phyloP scores from a whole-genome alignment of 768 basidiomycete species.

The Lanmaoa rubissima region DNA sequence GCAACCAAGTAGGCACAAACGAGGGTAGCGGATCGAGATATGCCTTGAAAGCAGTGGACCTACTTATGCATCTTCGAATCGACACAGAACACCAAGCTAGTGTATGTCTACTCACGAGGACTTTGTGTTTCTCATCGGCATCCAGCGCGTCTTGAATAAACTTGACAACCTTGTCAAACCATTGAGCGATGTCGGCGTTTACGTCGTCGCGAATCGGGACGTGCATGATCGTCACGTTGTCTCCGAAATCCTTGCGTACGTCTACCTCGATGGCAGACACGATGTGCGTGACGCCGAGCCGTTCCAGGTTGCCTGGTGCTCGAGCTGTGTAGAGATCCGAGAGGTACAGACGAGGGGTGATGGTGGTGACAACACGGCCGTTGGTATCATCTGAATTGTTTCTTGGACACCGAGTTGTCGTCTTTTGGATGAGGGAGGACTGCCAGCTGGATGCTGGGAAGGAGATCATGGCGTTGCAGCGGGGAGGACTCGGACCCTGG shows the following conservation, averaged over 20 bases:
- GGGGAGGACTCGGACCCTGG: not conserved
- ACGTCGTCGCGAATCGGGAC: slow-evolving; percentile 46
- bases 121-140: slow-evolving; percentile 41
- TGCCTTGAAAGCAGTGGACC: slow-evolving; percentile 78
- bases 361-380: slow-evolving; percentile 30
- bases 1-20: slow-evolving; percentile 70
- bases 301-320: slow-evolving; percentile 43
- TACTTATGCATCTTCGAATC: slow-evolving; percentile 24
- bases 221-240: slow-evolving; percentile 46
- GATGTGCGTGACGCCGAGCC: slow-evolving; percentile 71
- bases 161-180: slow-evolving; percentile 48
- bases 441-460: slow-evolving; percentile 34
- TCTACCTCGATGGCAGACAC: slow-evolving; percentile 59
- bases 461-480: slow-evolving; percentile 26
- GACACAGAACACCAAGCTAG: not conserved
- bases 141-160: slow-evolving; percentile 52
- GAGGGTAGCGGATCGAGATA: slow-evolving; percentile 73
- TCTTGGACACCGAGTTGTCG: slow-evolving; percentile 15
- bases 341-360: slow-evolving; percentile 56
- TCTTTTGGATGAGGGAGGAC: slow-evolving; percentile 23
- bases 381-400: not conserved
- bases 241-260: slow-evolving; percentile 22
- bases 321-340: slow-evolving; percentile 60
- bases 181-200: slow-evolving; percentile 40
- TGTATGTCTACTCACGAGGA: slow-evolving; percentile 42